A percentile compares a stretch with the other conserved stretches of the same genome.
These are phyloP conservation scores for Somion occarium DNA, from an alignment of 1,284 basidiomycete genomes.

Conservation along the genomic window DNA sequence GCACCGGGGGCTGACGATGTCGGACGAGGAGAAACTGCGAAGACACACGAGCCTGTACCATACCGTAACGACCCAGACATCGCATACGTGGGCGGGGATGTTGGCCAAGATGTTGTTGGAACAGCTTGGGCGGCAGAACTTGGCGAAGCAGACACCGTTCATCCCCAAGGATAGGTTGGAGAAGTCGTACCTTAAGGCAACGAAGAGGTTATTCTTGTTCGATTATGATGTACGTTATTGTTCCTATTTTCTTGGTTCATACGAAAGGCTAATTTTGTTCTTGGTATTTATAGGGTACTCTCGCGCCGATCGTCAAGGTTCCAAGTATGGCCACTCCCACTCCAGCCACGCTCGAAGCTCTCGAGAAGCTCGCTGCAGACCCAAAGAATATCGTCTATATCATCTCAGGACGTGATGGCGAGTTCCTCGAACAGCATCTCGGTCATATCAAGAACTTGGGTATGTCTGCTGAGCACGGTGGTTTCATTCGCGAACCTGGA, in stretches of 20 bases:
- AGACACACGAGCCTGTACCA: conserved; percentile 81
- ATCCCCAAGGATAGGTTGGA: conserved; percentile 67
- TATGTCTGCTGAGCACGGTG: conserved; percentile 95
- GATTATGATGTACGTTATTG: conserved; percentile 82
- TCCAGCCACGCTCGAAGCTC: conserved; percentile 68
- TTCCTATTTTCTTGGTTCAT: neutral
- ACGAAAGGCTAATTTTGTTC: neutral
- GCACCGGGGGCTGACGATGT: conserved; percentile 84
- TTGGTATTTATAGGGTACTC: conserved; percentile 64
- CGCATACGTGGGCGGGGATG: conserved; percentile 92
- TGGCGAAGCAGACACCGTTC: conserved; percentile 84
- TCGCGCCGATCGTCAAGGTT: conserved; percentile 94
- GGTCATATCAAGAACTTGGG: conserved; percentile 83
- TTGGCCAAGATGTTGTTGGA: conserved; percentile 86
- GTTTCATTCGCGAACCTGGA: conserved; percentile 81
- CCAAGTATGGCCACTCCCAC: conserved; percentile 89
- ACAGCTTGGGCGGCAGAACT: conserved; percentile 78
- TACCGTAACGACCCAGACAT: conserved; percentile 91
- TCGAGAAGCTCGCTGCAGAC: conserved; percentile 72
- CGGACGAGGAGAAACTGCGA: conserved; percentile 66
- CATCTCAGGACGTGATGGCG: conserved; percentile 95
- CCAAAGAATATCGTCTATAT: conserved; percentile 92
- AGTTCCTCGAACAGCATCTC: conserved; percentile 88
- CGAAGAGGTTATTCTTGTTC: conserved; percentile 89
- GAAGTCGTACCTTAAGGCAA: conserved; percentile 63